Evolutionary conservation across 345 rosid genomes (phyloP), one percentile per base, ranked within the genome.

Genomic region (Linum trigynum): DNA sequence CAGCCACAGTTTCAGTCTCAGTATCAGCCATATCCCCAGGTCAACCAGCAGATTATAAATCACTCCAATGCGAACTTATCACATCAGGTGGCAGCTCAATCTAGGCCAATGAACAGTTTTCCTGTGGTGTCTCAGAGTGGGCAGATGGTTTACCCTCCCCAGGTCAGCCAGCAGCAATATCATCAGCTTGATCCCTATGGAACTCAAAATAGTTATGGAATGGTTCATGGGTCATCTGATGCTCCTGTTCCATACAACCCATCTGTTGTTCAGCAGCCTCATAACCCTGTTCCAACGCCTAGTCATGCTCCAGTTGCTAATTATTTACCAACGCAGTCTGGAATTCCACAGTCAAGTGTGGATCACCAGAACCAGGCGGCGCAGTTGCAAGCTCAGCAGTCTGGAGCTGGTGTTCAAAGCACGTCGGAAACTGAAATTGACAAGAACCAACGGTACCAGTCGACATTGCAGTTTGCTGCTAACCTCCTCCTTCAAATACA

Each of bases 401-500:
- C 83, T 75, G 88, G 78, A 62, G 63, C 83, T 76, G 32, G 32
- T 23, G 78, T 72, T 71, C 85, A 77, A 73, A 80, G 71, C 38
- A 61, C 75, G 57, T 66, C 86, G 66, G 87, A 83, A 69, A 77
- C 63, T 36, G 97, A 90, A 75, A 82, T 65, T n/a, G 96, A 88
- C 75, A 90, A 88, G 73, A 85, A 88, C 71, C 91, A 90, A 77
- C 78, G 88, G 35, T 94, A 94, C 73, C 97, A 94, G 69, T 94
- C 95, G 66, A 90, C 99, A 0, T 77, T 94, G 62, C 92, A 90
- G 72, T 78, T 94, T 79, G 99, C 99, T 5, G 97, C 99, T 12
- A 86, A 62, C 74, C 95, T 94, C 67, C 99, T 94, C 72, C 88
- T 79, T 36, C 97, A 86, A 77, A 80, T 94, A 77, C 96, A 94